Base-by-base conservation (phyloP, 331 rosid species). In the Quercus phellos region DNA sequence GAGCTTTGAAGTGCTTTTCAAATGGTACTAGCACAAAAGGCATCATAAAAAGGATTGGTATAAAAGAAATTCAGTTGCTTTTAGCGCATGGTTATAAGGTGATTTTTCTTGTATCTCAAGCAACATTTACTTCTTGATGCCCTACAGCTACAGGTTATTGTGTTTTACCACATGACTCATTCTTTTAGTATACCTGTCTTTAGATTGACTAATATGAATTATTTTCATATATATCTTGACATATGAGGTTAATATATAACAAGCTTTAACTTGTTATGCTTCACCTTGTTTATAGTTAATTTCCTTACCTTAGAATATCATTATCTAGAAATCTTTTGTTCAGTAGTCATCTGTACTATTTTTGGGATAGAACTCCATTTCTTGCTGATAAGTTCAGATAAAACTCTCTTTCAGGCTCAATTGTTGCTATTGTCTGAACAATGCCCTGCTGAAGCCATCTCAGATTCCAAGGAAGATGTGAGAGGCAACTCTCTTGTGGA, bases 61-160 rank as follows among this genome's bases (percentile, higher is more conserved):
- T 78, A 64, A 89, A 90, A 74, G 73, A 79, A 59, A 79, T 80
- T 74, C 97, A 90, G 86, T 83, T 92, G 75, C 94, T 94, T 71
- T 71, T 94, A 79, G 97, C 89, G 74, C 97, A 92, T 77, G 97
- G 97, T 66, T 89, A 89, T 86, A 93, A 88, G 98, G 98, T 94
- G 84, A 84, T 74, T 83, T 50, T 51, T 63, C 59, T 54, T 73
- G 19, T 68, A 76, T 51, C 34, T 75, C 55, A 59, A 58, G 51
- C 29, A 50, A 32, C 59, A 67, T 69, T n/a, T 67, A 22, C 19
- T 32, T 43, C 70, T 66, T 18, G 70, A 61, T 61, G 3, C 24
- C 21, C 50, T 1, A 32, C 53, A 34, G 51, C 70, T 66, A 29
- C 38, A 16, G 18, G 26, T n/a, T 66, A 18, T 66, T 66, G 50